These are phyloP conservation scores for Emmonsia crescens DNA, from an alignment of 2,329 filamentous ascomycete genomes.

Conservation along the genomic window DNA sequence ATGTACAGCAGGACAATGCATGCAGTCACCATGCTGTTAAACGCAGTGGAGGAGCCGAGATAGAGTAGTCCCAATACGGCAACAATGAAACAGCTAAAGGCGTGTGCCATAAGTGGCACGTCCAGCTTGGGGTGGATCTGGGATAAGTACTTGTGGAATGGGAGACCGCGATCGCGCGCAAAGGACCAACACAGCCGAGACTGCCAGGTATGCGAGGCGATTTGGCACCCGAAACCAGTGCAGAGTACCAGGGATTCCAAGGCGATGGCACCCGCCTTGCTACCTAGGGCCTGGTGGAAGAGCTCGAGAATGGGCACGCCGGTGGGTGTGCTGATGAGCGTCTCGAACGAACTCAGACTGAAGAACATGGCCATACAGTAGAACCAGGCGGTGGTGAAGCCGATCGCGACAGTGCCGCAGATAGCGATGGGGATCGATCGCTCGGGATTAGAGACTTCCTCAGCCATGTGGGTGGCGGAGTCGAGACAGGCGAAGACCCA, in stretches of 20 bases:
- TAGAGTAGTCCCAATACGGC: slow-evolving; percentile 39
- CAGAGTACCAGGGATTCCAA: slow-evolving; percentile 38
- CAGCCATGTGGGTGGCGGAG: slow-evolving; percentile 41
- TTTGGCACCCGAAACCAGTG: slow-evolving; percentile 38
- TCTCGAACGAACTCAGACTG: slow-evolving; percentile 36
- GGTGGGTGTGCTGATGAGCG: slow-evolving; percentile 31
- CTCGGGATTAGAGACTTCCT: slow-evolving; percentile 39
- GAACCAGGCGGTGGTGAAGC: slow-evolving; percentile 40
- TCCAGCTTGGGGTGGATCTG: slow-evolving; percentile 32
- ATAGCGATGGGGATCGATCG: slow-evolving; percentile 41
- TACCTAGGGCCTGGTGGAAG: slow-evolving; percentile 35
- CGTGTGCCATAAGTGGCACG: slow-evolving; percentile 37
- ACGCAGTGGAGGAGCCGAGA: slow-evolving; percentile 32
- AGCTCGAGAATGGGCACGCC: slow-evolving; percentile 39
- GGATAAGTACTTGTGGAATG: slow-evolving; percentile 32
- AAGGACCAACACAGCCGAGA: slow-evolving; percentile 44
- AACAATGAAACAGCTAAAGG: slow-evolving; percentile 35
- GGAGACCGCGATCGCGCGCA: slow-evolving; percentile 41
- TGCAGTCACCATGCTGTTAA: slow-evolving; percentile 35
- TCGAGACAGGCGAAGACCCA: slow-evolving; percentile 43
- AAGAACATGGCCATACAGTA: slow-evolving; percentile 42
- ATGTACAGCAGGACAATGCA: slow-evolving; percentile 40
- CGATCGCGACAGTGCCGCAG: slow-evolving; percentile 39
- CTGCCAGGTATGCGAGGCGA: slow-evolving; percentile 42
- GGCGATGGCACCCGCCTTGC: slow-evolving; percentile 36